Evolutionary conservation across 495 filamentous ascomycete genomes (phyloP), one percentile per base, ranked within the genome.

Genomic region (Aspergillus bertholletiae): DNA sequence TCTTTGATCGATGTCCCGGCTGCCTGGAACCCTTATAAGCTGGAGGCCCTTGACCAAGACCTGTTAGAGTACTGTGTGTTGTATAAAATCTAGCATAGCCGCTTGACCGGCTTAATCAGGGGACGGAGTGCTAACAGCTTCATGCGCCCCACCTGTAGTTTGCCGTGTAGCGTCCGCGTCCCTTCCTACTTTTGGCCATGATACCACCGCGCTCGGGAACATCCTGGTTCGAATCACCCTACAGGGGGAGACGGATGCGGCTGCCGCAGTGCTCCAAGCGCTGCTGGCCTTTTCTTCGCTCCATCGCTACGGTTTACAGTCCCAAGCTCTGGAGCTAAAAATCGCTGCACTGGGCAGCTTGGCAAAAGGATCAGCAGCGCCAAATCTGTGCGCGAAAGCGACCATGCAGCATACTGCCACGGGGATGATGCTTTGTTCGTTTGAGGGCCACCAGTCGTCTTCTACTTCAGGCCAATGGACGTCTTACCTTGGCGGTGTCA

Each of bases 391-490:
- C n/a, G n/a, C n/a, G n/a, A 15, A 13, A 3, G 20, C 49, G n/a
- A 53, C 55, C 3, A 47, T 58, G 43, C 55, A 58, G 24, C 55
- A 58, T 26, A 34, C 41, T 5, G 55, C 55, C 3, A 49, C 49
- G 22, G 55, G 49, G 9, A 49, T 58, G 49, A 32, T 58, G 13
- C n/a, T 58, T 2, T 58, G 55, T 48, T 43, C 49, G 7, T 58
- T 58, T 47, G 55, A 58, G 50, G 55, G 22, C 55, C 55, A 18
- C 53, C 55, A 9, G 44, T 53, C 22, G 53, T 21, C 41, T 53
- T 49, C 18, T 58, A n/a, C n/a, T n/a, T n/a, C n/a, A n/a, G n/a
- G 48, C n/a, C 55, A 58, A 53, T 58, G 55, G 55, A 49, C 55
- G 9, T 21, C 53, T 26, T 58, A 58, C 17, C 15, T 58, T 5